A percentile compares a stretch with the other conserved stretches of the same genome.
Evolutionary conservation across 108 stramenopile species (phyloP).

Genomic region (Nitzschia inconspicua): DNA sequence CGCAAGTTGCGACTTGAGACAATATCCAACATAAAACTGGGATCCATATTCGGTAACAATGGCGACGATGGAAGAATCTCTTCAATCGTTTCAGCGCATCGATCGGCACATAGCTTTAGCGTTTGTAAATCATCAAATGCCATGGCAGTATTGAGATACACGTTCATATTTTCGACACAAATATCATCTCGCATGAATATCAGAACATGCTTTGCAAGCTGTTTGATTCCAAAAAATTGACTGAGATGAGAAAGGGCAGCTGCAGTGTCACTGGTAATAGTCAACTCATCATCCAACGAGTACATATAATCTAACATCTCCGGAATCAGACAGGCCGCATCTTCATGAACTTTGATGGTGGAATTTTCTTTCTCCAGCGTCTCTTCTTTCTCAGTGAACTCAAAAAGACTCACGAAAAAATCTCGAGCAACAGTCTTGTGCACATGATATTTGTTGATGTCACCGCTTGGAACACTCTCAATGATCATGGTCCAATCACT

Average conservation of each 20-base stretch:
- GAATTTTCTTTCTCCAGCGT: not conserved
- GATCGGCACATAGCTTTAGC: conserved; percentile 15
- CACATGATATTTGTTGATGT: conserved; percentile 37
- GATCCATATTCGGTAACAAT: conserved; percentile 35
- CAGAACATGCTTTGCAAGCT: conserved; percentile 13
- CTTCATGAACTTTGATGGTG: conserved; percentile 15
- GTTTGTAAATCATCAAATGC: conserved; percentile 26
- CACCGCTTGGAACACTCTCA: conserved; percentile 23
- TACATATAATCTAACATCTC: conserved; percentile 44
- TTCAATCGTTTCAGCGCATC: conserved; percentile 24
- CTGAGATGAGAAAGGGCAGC: conserved; percentile 27
- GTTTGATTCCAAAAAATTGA: conserved; percentile 36
- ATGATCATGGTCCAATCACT: conserved; percentile 41
- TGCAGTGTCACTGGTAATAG: conserved; percentile 22
- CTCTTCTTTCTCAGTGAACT: not conserved
- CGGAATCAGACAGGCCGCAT: conserved; percentile 30
- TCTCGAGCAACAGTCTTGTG: conserved; percentile 35
- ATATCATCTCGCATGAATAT: conserved; percentile 32
- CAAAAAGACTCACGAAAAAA: conserved; percentile 35
- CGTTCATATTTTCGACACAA: conserved; percentile 23
- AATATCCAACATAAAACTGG: conserved; percentile 31
- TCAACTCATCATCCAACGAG: conserved; percentile 1
- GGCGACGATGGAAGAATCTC: conserved; percentile 12
- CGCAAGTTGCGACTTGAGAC: conserved; percentile 16
- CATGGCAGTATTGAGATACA: conserved; percentile 20